Percentiles rank a stretch among this genome's conserved stretches.
Evolutionary conservation across 1,139 yeast species (phyloP).

Genomic region (Torulaspora globosa): DNA sequence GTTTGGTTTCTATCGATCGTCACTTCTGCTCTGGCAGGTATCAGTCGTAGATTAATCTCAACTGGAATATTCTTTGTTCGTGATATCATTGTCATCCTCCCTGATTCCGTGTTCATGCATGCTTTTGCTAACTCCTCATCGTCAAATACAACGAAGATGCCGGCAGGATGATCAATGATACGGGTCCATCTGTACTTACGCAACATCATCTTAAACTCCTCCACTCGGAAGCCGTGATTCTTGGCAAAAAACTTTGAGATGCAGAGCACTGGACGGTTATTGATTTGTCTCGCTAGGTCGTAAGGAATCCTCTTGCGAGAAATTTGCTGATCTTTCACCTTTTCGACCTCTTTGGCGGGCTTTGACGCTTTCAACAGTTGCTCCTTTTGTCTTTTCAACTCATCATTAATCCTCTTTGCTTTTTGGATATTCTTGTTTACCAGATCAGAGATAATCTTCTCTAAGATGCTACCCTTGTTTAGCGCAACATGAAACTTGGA

Average conservation of each 20-base stretch:
- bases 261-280: constrained; percentile 52
- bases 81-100: constrained; percentile 38
- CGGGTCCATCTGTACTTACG: constrained; percentile 58
- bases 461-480: constrained; percentile 23
- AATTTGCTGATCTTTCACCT: constrained; percentile 8
- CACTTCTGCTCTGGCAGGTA: constrained; percentile 18
- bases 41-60: constrained; percentile 27
- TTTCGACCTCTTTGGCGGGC: constrained; percentile 5
- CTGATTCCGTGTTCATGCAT: constrained; percentile 67
- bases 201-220: constrained; percentile 32
- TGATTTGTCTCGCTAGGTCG: constrained; percentile 47
- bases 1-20: constrained; percentile 2
- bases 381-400: constrained; percentile 18
- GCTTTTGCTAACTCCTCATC: constrained; percentile 58
- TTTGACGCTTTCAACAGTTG: constrained; percentile 1
- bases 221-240: constrained; percentile 28
- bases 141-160: constrained; percentile 70
- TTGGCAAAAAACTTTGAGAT: constrained; percentile 37
- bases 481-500: constrained; percentile 27
- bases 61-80: constrained; percentile 27
- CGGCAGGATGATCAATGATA: constrained; percentile 57
- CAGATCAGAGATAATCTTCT: constrained; percentile 26
- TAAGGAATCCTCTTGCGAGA: constrained; percentile 40
- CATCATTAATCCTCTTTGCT: constrained; percentile 18
- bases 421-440: constrained; percentile 26